Evolutionary conservation across 2,329 filamentous ascomycete species (phyloP), one percentile per base, ranked within the genome.

Genomic region (Exophiala sideris): DNA sequence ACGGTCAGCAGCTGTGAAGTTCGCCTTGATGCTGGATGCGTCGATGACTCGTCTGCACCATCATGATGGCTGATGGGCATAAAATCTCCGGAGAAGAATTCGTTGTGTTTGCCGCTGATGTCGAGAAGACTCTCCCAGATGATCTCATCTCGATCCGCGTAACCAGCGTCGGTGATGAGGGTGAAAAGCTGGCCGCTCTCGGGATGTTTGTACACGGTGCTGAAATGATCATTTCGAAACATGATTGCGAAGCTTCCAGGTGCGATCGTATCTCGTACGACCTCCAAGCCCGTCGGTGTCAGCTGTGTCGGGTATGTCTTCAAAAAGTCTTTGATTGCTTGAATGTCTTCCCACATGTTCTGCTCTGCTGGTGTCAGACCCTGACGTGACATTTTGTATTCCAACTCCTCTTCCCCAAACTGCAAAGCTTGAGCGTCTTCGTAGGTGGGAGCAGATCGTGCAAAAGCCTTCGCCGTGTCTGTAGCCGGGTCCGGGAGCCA

Each of bases 141-240:
- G 10, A 99, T 85, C 68, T 97, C 92, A 12, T 91, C 87, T 63
- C 96, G 90, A 8, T 79, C 82, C 9, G 87, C 85, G 66, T 95
- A 99, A 1, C 94, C 94, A 21, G 90, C 88, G 67, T 99, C 94
- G 0, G 94, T 97, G 11, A 99, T 91, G 2, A 99, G 75, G 0
- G 88, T 90, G 59, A 92, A 82, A 1, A 97, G 78, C 61, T 88
- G 81, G 38, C 83, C 78, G 0, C 86, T 89, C 41, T 85, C 76
- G 0, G 92, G 90, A 64, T 97, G 90, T 57, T 91, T 89, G 71
- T 95, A 96, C 0, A 99, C 71, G 0, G 92, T 97, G 39, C 90
- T 91, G 67, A 99, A 99, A 68, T 99, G 94, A 66, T 99, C 92
- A 65, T 99, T 99, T 21, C 94, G 84, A 75, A 99, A 99, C 1